Evolutionary conservation across 1,284 basidiomycete species (phyloP), one percentile per base, ranked within the genome.

Genomic region (Cerioporus squamosus): DNA sequence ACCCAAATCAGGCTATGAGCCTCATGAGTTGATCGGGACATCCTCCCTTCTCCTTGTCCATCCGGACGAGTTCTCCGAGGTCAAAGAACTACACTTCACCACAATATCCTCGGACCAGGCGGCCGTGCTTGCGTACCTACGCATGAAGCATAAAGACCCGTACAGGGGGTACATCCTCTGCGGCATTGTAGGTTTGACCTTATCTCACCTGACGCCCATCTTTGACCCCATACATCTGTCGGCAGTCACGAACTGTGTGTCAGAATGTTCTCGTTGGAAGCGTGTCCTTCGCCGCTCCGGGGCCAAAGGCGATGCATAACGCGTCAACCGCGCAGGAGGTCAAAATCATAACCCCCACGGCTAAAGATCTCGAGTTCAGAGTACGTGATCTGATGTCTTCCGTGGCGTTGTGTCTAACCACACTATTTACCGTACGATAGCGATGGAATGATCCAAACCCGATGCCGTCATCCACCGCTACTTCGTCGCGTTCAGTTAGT

Each of bases 271-370:
- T 90, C 33, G 87, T 91, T 22, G 89, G 84, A 29, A 88, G 87
- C 62, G 85, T 91, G 26, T 90, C 90, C 1, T 88, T 87, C 66
- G 89, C 88, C 10, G 80, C 81, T 39, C 85, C 87, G 7, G 84
- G 86, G 2, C 82, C 84, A 15, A 88, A 89, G 68, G 85, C 88
- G 1, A 79, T 91, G 68, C 87, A 90, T 66, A 90, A 86, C 64
- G 87, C 86, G 9, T 90, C 89, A 8, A 91, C 90, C 0, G 89
- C 89, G 0, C 87, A 90, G 71, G 89, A 91, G 73, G 84, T 91
- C 60, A 83, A 83, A 20, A 82, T 91, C 42, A 82, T 91, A 51
- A 84, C 87, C 1, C 87, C 87, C 5, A 79, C 77, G 17, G 86
- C 88, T 2, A 75, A 77, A 24, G 82, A 87, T 66, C 87, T 91